Evolutionary conservation across 1,284 basidiomycete genomes (phyloP), one percentile per base, ranked within the genome.

Genomic region (Sporisorium reilianum): DNA sequence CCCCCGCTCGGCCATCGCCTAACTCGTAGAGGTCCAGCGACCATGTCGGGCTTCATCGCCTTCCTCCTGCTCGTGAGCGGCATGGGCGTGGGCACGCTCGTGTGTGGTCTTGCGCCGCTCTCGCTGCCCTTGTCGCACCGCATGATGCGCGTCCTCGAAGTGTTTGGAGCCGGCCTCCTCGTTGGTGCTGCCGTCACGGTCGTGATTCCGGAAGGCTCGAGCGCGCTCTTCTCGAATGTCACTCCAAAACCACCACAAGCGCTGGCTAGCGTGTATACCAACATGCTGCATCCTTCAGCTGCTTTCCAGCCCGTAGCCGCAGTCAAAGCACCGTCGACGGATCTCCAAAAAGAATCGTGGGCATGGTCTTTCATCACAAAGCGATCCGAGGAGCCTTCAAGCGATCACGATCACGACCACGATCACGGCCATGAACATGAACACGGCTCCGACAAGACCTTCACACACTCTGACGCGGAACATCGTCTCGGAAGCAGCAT

Each of bases 121-220:
- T 69, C 61, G 20, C 65, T 83, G 18, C 69, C 69, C 3, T 70
- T 84, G 16, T 83, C 81, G 9, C 69, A 66, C 14, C 48, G 55
- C 3, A 71, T 69, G 49, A 65, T 83, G 67, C 73, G 80, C 36
- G 58, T 78, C 22, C 75, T 84, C 42, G 79, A 84, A 52, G 73
- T 83, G 18, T 75, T 78, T 51, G 81, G 81, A 32, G 77, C 81
- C 20, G 82, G 82, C 20, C 75, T 84, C 25, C 76, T 84, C 20
- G 68, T 82, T 26, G 82, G 82, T 36, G 82, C 82, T 23, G 78
- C 78, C 6, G 71, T 81, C 52, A 83, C 81, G 12, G 78, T 84
- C 32, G 81, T 84, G 40, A 74, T 84, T 7, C 82, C 82, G 1
- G 82, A 84, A 55, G 82, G 81, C 18, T 62, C 71, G 1, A 70